phyloP scores from a whole-genome alignment of 1,139 yeast species.

The Magnusiomyces sp. region DNA sequence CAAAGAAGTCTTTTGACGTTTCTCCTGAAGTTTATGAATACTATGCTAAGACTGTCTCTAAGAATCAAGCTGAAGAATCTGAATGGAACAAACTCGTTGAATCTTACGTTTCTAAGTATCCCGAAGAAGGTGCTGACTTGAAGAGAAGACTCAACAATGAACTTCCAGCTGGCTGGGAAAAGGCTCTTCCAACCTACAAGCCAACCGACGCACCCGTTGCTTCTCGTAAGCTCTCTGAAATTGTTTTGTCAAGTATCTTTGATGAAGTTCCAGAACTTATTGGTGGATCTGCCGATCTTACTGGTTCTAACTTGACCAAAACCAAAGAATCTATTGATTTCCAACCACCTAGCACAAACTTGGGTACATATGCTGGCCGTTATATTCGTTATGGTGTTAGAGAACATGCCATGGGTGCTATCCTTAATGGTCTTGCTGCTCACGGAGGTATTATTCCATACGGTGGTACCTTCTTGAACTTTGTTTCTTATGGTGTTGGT shows the following conservation, averaged over 20 bases:
- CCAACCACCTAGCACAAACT: slow-evolving; percentile 78
- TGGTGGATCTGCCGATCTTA: slow-evolving; percentile 98
- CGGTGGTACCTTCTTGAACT: slow-evolving; percentile 98
- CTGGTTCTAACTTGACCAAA: slow-evolving; percentile 96
- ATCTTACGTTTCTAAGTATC: slow-evolving; percentile 61
- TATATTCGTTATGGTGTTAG: slow-evolving; percentile 98
- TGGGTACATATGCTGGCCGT: slow-evolving; percentile 88
- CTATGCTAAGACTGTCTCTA: slow-evolving; percentile 50
- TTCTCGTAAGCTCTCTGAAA: slow-evolving; percentile 91
- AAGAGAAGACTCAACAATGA: slow-evolving; percentile 72
- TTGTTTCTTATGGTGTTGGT: slow-evolving; percentile 96
- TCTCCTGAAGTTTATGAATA: slow-evolving; percentile 76
- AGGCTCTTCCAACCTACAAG: slow-evolving; percentile 69
- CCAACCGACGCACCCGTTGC: slow-evolving; percentile 79
- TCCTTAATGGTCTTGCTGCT: slow-evolving; percentile 95
- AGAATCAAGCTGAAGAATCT: slow-evolving; percentile 56
- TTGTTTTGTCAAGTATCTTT: slow-evolving; percentile 57
- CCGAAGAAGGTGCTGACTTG: slow-evolving; percentile 72
- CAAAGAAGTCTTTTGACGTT: slow-evolving; percentile 68
- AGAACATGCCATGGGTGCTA: slow-evolving; percentile 99
- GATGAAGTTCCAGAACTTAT: slow-evolving; percentile 75
- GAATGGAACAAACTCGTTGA: slow-evolving; percentile 66
- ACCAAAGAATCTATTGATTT: slow-evolving; percentile 78
- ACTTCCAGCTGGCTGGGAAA: slow-evolving; percentile 81
- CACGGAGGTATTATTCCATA: slow-evolving; percentile 89